phyloP scores from a whole-genome alignment of 441 rosid species.

The Bruguiera hainesii region DNA sequence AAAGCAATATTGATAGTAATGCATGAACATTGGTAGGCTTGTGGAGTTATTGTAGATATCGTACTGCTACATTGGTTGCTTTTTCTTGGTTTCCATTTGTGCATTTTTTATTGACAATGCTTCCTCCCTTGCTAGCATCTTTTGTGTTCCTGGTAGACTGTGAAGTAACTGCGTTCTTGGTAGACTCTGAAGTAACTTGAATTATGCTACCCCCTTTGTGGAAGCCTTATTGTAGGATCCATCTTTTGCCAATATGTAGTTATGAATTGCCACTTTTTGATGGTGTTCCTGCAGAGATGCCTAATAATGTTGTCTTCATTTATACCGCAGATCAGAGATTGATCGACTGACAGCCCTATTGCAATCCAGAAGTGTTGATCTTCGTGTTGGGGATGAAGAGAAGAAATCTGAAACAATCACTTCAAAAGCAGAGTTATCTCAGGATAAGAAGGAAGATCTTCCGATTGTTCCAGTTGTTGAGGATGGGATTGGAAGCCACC shows the following conservation, averaged over 20 bases:
- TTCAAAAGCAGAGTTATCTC: slow-evolving; percentile 26
- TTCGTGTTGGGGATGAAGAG: slow-evolving; percentile 38
- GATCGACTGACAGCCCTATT: slow-evolving; percentile 70
- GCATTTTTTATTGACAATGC: not conserved
- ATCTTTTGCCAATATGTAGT: no score
- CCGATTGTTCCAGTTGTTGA: slow-evolving; percentile 34
- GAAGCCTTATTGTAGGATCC: no score
- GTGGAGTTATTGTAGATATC: no score
- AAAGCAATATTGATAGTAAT: not conserved
- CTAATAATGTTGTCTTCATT: slow-evolving; percentile 9
- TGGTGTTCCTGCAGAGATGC: not conserved
- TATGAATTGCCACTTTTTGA: no score
- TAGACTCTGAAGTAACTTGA: no score
- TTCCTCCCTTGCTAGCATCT: not conserved
- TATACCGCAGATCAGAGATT: slow-evolving; percentile 65
- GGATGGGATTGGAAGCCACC: slow-evolving; percentile 34
- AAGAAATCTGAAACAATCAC: slow-evolving; percentile 39
- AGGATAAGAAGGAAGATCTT: slow-evolving; percentile 32
- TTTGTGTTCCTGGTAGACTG: no score
- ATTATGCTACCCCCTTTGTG: no score
- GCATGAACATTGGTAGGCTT: no score
- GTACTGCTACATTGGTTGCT: no score
- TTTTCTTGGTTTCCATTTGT: no score
- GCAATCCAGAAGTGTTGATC: slow-evolving; percentile 55
- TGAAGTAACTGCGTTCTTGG: no score